phyloP scores from a whole-genome alignment of 768 basidiomycete genomes.

The Suillus fuscotomentosus region DNA sequence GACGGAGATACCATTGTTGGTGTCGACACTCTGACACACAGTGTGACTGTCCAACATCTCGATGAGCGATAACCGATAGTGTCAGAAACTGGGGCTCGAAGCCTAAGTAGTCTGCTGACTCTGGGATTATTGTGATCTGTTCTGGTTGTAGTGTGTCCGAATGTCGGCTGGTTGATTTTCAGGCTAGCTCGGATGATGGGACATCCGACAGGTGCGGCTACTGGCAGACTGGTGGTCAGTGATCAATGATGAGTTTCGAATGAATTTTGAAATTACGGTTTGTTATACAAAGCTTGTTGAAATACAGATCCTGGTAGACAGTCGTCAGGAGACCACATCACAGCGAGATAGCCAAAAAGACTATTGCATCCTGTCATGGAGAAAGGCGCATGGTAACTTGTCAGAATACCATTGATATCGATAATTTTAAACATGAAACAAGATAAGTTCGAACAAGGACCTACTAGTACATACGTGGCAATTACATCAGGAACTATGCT shows the following conservation, averaged over 20 bases:
- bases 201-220: background rate
- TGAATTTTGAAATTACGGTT: background rate
- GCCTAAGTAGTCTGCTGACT: background rate
- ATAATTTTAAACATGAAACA: constrained; percentile 1
- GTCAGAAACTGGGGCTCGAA: background rate
- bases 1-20: background rate
- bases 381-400: background rate
- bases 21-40: background rate
- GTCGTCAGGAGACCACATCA: too few relatives aligned
- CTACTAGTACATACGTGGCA: background rate
- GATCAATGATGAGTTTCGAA: background rate
- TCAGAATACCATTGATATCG: background rate
- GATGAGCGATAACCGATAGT: background rate
- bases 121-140: background rate
- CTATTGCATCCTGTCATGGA: background rate
- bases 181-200: background rate
- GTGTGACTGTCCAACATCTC: background rate
- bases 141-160: background rate
- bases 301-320: background rate
- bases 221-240: background rate
- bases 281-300: background rate
- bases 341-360: background rate
- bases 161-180: too few relatives aligned
- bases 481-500: background rate
- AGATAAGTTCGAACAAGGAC: background rate